Evolutionary conservation across 73 alveolate genomes (phyloP).

Genomic region (Paramecium sonneborni): DNA sequence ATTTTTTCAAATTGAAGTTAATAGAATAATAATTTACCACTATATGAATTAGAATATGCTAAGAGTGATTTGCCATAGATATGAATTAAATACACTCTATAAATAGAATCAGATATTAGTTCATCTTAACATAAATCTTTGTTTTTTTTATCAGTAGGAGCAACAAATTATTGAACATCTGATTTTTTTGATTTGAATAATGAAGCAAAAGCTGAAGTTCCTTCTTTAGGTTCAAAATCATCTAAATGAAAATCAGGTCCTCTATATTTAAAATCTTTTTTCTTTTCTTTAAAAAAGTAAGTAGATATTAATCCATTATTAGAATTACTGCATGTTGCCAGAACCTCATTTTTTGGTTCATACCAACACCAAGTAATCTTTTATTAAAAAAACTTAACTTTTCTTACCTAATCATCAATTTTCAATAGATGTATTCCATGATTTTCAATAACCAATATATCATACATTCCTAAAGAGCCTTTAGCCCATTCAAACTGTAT

Average conservation of each 20-base stretch:
- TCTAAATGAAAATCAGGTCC: conserved; percentile 36
- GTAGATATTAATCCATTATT: conserved; percentile 8
- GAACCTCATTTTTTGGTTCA: conserved; percentile 44
- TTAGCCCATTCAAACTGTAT: conserved; percentile 35
- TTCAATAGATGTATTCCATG: conserved; percentile 19
- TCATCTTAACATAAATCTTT: conserved; percentile 23
- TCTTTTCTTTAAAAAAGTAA: neutral
- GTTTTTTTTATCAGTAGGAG: conserved; percentile 19
- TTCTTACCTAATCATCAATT: conserved; percentile 17
- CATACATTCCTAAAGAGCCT: neutral
- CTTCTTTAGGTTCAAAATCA: conserved; percentile 46
- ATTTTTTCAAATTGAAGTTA: neutral
- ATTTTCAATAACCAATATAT: neutral
- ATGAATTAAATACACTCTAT: conserved; percentile 13
- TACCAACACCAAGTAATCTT: conserved; percentile 29
- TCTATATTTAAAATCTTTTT: conserved; percentile 24
- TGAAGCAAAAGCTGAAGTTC: neutral
- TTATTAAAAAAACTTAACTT: neutral
- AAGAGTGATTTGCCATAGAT: conserved; percentile 8
- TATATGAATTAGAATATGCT: conserved; percentile 27
- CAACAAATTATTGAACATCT: neutral
- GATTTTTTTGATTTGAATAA: conserved; percentile 27
- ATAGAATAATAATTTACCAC: conserved; percentile 39
- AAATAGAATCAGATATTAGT: neutral
- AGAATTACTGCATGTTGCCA: neutral